These are phyloP conservation scores for Parastagonospora nodorum DNA, from an alignment of 2,329 filamentous ascomycete genomes.

Conservation along the genomic window DNA sequence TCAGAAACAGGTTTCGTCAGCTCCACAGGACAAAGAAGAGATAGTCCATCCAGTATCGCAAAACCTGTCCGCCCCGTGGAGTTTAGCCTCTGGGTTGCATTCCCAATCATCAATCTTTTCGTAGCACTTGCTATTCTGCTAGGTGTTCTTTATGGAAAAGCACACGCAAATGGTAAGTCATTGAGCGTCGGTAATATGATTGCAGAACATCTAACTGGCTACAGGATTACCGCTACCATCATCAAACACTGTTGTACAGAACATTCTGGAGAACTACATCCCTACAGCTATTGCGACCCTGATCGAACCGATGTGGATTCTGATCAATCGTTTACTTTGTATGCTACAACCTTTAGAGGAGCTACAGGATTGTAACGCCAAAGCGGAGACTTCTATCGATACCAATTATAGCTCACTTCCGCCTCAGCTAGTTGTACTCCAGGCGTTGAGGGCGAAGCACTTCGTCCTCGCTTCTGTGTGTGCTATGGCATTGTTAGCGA, in stretches of 20 bases:
- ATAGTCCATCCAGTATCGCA: slow-evolving; percentile 6
- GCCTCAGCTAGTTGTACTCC: slow-evolving; percentile 57
- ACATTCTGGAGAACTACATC: slow-evolving; percentile 56
- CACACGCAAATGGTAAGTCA: slow-evolving; percentile 17
- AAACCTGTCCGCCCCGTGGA: slow-evolving; percentile 30
- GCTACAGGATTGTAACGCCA: slow-evolving; percentile 50
- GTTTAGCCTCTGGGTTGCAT: slow-evolving; percentile 21
- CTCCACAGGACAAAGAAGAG: neutral
- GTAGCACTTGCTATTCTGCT: slow-evolving; percentile 17
- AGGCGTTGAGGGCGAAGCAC: slow-evolving; percentile 54
- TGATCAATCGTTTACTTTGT: slow-evolving; percentile 60
- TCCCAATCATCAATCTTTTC: slow-evolving; percentile 22
- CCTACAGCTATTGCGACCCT: slow-evolving; percentile 61
- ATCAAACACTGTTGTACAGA: slow-evolving; percentile 41
- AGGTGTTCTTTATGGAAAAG: slow-evolving; percentile 20
- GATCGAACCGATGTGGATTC: slow-evolving; percentile 62
- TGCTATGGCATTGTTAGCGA: slow-evolving; percentile 54
- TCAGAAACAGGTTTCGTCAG: no score
- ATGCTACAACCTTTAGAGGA: slow-evolving; percentile 61
- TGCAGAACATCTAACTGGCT: no score
- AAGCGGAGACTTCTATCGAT: slow-evolving; percentile 39
- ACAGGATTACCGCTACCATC: slow-evolving; percentile 45
- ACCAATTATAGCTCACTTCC: slow-evolving; percentile 61
- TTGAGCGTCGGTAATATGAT: no score
- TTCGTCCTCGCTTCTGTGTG: slow-evolving; percentile 56